Base-by-base conservation (phyloP, 805 yeast species). In the Blastobotrys mokoenaii region DNA sequence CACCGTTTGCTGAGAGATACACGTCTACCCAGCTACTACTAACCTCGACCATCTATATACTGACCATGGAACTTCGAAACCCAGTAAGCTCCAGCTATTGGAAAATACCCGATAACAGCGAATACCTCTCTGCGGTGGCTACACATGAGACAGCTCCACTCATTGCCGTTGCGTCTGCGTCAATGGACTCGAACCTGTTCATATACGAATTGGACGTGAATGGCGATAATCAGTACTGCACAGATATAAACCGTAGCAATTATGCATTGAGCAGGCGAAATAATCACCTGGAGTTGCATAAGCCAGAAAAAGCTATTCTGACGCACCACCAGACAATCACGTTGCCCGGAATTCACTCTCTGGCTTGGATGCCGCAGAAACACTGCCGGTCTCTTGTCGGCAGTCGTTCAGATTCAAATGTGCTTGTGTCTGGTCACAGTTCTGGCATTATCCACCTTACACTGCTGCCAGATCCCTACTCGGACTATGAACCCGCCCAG, bases 361-460 rank as follows among this genome's bases (percentile, higher is more conserved):
- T 77, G 39, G 47, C 58, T 11, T 68, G 72, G 72, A 64, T 63
- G 2, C 58, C 69, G 1, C 62, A 70, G 48, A 43, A 46, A 15
- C 56, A 60, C 8, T 46, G 49, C 12, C 53, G 60, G 30, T 68
- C 68, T 29, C 46, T 51, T n/a, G 54, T 71, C 45, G 77, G 80
- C 65, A 8, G 27, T 22, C 27, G 27, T 5, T 8, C 27, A 22
- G 8, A 22, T 22, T 22, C 27, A 4, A 69, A 67, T 69, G 68
- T 72, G 9, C 53, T 68, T 1, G 65, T 68, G 3, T 73, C 94
- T 0, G 96, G 95, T 9, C 93, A 87, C 59, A 74, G 72, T 43
- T 76, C 77, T 47, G 96, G 96, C 1, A 66, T 74, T 45, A 85
- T 80, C 0, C 85, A 89, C 61, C 61, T 88, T 48, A 76, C 85